Percentiles rank a stretch among this genome's conserved stretches.
These are phyloP conservation scores for Alternaria arborescens DNA, from an alignment of 2,329 filamentous ascomycete species.

Conservation along the genomic window DNA sequence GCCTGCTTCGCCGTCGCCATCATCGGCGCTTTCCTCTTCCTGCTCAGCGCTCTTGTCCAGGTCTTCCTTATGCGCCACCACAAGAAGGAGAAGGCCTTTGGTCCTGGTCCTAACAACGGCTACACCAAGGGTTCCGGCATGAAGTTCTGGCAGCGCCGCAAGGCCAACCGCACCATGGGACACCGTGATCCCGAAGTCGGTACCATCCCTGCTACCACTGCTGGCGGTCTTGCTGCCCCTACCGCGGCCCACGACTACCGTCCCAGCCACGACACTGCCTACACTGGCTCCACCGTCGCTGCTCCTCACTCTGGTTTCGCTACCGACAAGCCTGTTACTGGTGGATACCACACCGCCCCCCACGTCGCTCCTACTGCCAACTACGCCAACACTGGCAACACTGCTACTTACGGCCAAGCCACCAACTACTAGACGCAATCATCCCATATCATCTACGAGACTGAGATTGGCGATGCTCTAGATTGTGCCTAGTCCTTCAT, in stretches of 20 bases:
- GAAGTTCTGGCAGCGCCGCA: constrained; percentile 56
- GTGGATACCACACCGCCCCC: constrained; percentile 58
- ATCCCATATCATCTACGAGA: no score
- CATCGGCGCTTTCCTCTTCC: constrained; percentile 77
- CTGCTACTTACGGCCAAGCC: constrained; percentile 42
- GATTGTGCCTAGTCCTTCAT: background rate
- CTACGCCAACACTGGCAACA: constrained; percentile 42
- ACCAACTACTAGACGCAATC: constrained; percentile 22
- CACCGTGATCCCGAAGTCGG: constrained; percentile 56
- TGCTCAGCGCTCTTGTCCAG: constrained; percentile 75
- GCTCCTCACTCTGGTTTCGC: constrained; percentile 48
- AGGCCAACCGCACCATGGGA: constrained; percentile 43
- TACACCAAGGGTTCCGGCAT: constrained; percentile 70
- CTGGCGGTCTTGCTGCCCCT: constrained; percentile 27
- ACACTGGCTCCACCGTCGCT: constrained; percentile 57
- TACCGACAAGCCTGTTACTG: constrained; percentile 45
- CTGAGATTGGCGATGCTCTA: background rate
- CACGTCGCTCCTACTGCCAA: constrained; percentile 35
- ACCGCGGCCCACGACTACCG: constrained; percentile 46
- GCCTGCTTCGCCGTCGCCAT: constrained; percentile 81
- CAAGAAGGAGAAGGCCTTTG: constrained; percentile 76
- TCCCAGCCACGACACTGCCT: constrained; percentile 60
- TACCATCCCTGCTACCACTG: constrained; percentile 30
- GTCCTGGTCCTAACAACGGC: constrained; percentile 70
- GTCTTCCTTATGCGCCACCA: constrained; percentile 73